These are phyloP conservation scores for Peronospora destructor DNA, from an alignment of 352 stramenopile genomes.

Conservation along the genomic window DNA sequence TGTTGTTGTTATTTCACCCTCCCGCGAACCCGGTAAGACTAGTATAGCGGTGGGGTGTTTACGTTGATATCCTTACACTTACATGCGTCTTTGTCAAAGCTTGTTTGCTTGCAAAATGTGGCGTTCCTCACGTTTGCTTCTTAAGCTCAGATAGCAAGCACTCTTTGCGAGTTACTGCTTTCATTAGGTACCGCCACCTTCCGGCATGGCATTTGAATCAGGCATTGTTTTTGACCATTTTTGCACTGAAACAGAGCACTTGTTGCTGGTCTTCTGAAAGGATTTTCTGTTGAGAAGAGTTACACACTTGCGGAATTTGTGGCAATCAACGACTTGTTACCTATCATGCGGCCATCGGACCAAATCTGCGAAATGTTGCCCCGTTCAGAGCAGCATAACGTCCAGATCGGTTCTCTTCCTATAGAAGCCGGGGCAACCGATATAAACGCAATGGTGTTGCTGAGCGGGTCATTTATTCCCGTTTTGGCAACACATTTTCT, in stretches of 20 bases:
- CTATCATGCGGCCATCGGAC: constrained; percentile 18
- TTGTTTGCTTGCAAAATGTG: constrained; percentile 42
- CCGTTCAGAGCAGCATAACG: constrained; percentile 12
- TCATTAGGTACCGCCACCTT: constrained; percentile 36
- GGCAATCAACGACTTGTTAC: constrained; percentile 35
- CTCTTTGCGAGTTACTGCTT: constrained; percentile 32
- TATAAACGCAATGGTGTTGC: constrained; percentile 22
- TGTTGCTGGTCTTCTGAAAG: constrained; percentile 39
- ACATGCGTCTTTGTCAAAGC: constrained; percentile 19
- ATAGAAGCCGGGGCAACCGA: constrained; percentile 5
- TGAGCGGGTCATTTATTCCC: constrained; percentile 50
- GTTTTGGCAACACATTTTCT: constrained; percentile 51
- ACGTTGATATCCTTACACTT: not conserved
- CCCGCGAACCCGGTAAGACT: constrained; percentile 26
- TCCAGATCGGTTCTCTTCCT: constrained; percentile 18
- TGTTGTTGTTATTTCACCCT: constrained; percentile 32
- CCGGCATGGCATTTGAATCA: not conserved
- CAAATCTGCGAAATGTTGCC: constrained; percentile 34
- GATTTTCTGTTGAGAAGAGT: constrained; percentile 35
- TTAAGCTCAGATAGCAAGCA: constrained; percentile 40
- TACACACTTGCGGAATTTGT: constrained; percentile 35
- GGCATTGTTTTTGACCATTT: constrained; percentile 4
- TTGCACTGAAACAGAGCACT: constrained; percentile 33
- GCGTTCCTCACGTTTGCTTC: constrained; percentile 46
- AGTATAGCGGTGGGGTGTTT: not conserved